Base-by-base conservation (phyloP, 2,329 filamentous ascomycete genomes). In the Fonsecaea pugnacius region DNA sequence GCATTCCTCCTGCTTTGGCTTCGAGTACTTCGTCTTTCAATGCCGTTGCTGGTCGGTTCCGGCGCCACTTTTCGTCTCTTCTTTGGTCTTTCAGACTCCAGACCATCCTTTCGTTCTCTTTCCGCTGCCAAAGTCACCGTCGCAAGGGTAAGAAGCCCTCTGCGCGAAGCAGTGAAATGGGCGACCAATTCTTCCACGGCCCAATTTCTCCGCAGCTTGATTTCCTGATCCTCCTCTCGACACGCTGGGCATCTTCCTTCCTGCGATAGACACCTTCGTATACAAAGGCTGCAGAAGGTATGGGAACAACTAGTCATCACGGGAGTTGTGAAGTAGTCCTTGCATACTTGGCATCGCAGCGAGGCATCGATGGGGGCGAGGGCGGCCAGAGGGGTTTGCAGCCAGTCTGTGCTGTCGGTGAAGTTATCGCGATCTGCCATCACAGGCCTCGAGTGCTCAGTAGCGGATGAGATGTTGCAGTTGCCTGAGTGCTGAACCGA, bases 211-310 rank as follows among this genome's bases (percentile, higher is more conserved):
- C 92, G 85, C 70, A 99, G 75, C 75, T 91, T 95, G 66, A 91
- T 84, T 74, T 94, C 92, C 75, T 97, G 92, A 70, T 96, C 91
- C 0, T 82, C 77, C 5, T 86, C 81, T 58, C 92, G 88, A 77
- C 95, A 99, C 1, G 91, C 82, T 0, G 95, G 95, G 72, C 95
- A 99, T 77, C 90, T 92, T 8, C 92, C 91, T 70, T 97, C 92
- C 35, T 86, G 84, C 1, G 89, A 89, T 0, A 99, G 83, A 66
- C 91, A 92, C 67, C 93, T 85, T 33, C 95, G 90, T 75, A 99
- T 98, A 76, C 95, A 99, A 60, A 96, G 80, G 6, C 94, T 97
- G 82, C 95, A 99, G 74, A 99, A 99, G 0, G 95, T 98, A 75
- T 99, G 95, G 60, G 87, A 90, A 79, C 95, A 99, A 1, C 91